A percentile compares a stretch with the other conserved stretches of the same genome.
These are phyloP conservation scores for Cotoneaster glaucophyllus DNA, from an alignment of 306 rosid genomes.

Conservation along the genomic window DNA sequence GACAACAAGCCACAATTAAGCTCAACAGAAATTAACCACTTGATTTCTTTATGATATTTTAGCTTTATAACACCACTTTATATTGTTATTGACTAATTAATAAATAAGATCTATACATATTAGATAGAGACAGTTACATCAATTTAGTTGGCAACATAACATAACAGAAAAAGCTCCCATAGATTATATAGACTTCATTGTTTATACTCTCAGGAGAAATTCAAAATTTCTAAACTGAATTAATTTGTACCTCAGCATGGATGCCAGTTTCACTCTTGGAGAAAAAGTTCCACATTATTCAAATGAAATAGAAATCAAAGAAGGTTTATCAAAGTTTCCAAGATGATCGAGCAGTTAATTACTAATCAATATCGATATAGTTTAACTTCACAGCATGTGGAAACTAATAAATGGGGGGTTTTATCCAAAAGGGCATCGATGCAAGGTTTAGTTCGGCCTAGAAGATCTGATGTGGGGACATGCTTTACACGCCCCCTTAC, in stretches of 20 bases:
- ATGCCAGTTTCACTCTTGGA: not conserved
- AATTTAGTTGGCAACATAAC: not conserved
- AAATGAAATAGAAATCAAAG: not conserved
- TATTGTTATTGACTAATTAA: not conserved
- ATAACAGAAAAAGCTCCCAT: not conserved
- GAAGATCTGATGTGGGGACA: too few species aligned
- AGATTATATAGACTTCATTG: not conserved
- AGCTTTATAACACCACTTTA: not conserved
- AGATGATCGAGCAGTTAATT: not conserved
- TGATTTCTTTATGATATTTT: not conserved
- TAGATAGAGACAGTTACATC: not conserved
- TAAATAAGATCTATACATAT: not conserved
- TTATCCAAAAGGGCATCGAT: not conserved
- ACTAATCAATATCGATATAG: not conserved
- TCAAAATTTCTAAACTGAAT: not conserved
- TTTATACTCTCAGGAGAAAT: not conserved
- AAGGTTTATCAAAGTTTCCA: not conserved
- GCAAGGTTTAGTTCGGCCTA: not conserved
- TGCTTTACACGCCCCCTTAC: too few species aligned
- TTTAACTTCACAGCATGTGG: too few species aligned
- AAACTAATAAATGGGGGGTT: not conserved
- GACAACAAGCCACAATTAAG: not conserved
- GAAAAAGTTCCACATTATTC: not conserved
- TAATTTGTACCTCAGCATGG: not conserved
- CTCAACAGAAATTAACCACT: constrained; percentile 3